Base-by-base conservation (phyloP, 2,329 filamentous ascomycete genomes). In the Diaporthe vaccinii region DNA sequence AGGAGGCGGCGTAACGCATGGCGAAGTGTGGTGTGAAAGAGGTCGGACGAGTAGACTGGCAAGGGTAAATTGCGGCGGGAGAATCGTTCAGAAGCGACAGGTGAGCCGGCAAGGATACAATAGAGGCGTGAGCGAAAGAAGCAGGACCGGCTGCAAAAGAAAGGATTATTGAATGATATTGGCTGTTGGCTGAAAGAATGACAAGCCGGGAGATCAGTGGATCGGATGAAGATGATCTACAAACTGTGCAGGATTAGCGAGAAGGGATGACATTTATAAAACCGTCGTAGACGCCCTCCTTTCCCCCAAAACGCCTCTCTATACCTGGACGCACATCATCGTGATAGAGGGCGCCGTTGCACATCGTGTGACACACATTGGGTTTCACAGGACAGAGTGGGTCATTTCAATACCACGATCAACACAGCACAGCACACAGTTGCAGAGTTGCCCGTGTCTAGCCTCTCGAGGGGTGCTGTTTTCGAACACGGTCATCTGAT, bases 1-100 rank as follows among this genome's bases (percentile, higher is more conserved):
- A 39, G 15, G 70, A 62, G 17, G 70, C 20, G 55, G 70, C 25
- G 25, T 72, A 75, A 51, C 58, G 74, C 74, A 75, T 75, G n/a
- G 22, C 44, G 61, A 20, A 31, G 25, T n/a, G 2, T 31, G 9
- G 10, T 14, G 1, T 0, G 36, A 1, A 39, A 39, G 36, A 39
- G 1, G 36, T 15, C 36, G 36, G 36, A 39, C 36, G 36, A 39
- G 36, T 39, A 0, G 36, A 39, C 36, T 39, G 28, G 28, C 28
- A 20, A 25, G 22, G 44, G 2, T 36, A 22, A 61, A 31, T 20
- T 28, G 14, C 2, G 62, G 22, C 22, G 15, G 31, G 25, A 12
- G 3, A 51, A 53, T 22, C 20, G 49, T 55, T 25, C 51, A 59
- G 61, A 49, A 51, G 41, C 58, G 65, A 69, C 36, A 71, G 55